phyloP scores from a whole-genome alignment of 371 early-diverging fungal species.

The Actinomortierella ambigua region DNA sequence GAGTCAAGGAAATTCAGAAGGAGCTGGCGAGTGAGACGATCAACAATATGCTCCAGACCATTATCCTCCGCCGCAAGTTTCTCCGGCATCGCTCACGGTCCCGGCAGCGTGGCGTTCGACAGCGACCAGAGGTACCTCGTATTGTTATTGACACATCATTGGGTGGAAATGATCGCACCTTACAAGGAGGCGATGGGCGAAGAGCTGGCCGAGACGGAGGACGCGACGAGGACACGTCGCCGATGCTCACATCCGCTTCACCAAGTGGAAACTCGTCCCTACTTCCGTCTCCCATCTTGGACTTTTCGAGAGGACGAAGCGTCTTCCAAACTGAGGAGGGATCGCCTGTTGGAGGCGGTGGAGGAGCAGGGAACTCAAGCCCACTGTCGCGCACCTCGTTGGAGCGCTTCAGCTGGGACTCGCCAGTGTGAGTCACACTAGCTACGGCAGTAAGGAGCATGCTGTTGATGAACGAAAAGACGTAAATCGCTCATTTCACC shows the following conservation, averaged over 20 bases:
- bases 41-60: constrained; percentile 30
- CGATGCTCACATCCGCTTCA: constrained; percentile 33
- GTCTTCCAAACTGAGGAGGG: constrained; percentile 25
- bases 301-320: constrained; percentile 33
- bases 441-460: no score
- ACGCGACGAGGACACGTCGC: constrained; percentile 26
- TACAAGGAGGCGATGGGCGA: no score
- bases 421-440: constrained; percentile 15
- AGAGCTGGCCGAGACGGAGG: not conserved
- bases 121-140: constrained; percentile 41
- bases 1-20: constrained; percentile 25
- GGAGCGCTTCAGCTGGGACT: constrained; percentile 33
- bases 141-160: constrained; percentile 43
- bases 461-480: no score
- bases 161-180: constrained; percentile 27
- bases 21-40: constrained; percentile 42
- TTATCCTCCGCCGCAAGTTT: constrained; percentile 30
- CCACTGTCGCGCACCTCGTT: constrained; percentile 23
- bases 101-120: constrained; percentile 18
- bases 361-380: no score
- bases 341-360: constrained; percentile 11
- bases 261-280: constrained; percentile 16
- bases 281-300: constrained; percentile 27
- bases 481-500: not conserved
- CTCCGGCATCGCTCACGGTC: constrained; percentile 20